A percentile compares a stretch with the other conserved stretches of the same genome.
These are phyloP conservation scores for Volvariella volvacea DNA, from an alignment of 1,284 basidiomycete genomes.

Conservation along the genomic window DNA sequence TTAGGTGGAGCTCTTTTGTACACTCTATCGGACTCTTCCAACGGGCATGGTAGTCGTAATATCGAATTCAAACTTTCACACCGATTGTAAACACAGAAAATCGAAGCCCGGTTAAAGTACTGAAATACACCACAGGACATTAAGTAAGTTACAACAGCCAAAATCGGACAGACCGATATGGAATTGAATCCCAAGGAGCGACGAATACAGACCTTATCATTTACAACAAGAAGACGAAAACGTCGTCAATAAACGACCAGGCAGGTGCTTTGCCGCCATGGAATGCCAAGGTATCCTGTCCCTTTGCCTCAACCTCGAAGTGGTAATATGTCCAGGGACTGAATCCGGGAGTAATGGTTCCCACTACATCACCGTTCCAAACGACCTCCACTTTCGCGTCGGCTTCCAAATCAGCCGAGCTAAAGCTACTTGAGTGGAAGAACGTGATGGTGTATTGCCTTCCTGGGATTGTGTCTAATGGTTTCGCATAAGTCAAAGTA, in stretches of 20 bases:
- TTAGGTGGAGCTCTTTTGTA: too few species aligned
- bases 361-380: conserved; percentile 21
- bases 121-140: too few species aligned
- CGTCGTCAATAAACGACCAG: conserved; percentile 26
- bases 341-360: conserved; percentile 14
- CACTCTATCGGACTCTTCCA: too few species aligned
- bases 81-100: too few species aligned
- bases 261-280: conserved; percentile 22
- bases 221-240: background rate
- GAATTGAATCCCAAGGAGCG: too few species aligned
- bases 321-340: conserved; percentile 16
- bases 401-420: conserved; percentile 14
- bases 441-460: conserved; percentile 18
- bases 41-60: too few species aligned
- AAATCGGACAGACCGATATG: too few species aligned
- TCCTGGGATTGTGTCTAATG: conserved; percentile 17
- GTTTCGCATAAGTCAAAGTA: conserved; percentile 16
- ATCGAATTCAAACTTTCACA: too few species aligned
- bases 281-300: conserved; percentile 19
- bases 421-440: conserved; percentile 21
- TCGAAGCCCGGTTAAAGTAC: too few species aligned
- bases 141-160: too few species aligned
- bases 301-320: conserved; percentile 14
- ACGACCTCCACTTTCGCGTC: conserved; percentile 18
- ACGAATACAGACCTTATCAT: background rate